Evolutionary conservation across 495 filamentous ascomycete species (phyloP).

Genomic region (Chaetomium tenue): DNA sequence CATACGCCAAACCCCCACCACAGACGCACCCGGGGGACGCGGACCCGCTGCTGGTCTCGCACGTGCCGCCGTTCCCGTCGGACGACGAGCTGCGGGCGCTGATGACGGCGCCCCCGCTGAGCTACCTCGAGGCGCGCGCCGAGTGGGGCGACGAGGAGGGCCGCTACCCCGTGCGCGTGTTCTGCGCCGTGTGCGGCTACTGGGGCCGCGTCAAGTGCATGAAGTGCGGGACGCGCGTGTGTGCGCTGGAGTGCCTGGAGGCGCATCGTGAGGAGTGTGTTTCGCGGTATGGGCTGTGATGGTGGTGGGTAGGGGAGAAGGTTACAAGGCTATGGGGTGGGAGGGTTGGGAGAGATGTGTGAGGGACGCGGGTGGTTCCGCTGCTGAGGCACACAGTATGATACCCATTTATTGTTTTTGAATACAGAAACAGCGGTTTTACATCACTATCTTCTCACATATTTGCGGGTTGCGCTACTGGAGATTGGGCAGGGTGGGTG

Average conservation of each 20-base stretch:
- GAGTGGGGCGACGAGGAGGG: constrained; percentile 43
- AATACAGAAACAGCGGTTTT: neutral
- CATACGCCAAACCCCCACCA: constrained; percentile 36
- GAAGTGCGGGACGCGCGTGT: constrained; percentile 77
- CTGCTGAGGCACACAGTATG: constrained; percentile 12
- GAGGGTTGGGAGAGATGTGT: neutral
- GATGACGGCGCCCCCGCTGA: constrained; percentile 67
- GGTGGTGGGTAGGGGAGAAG: neutral
- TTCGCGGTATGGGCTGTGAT: constrained; percentile 62
- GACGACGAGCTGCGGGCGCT: constrained; percentile 66
- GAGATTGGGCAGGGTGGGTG: too few relatives aligned
- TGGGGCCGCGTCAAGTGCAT: constrained; percentile 85
- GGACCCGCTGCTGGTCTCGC: constrained; percentile 62
- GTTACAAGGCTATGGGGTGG: neutral
- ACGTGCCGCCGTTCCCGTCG: constrained; percentile 62
- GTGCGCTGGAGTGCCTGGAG: constrained; percentile 77
- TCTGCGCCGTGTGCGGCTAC: constrained; percentile 90
- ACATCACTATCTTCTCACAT: neutral
- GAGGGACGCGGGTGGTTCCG: neutral
- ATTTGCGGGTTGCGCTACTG: neutral
- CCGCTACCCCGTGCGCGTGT: constrained; percentile 60
- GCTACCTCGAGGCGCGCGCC: constrained; percentile 74
- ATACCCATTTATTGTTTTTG: constrained; percentile 24
- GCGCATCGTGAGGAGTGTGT: constrained; percentile 71
- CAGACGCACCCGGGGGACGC: constrained; percentile 50